Evolutionary conservation across 768 basidiomycete genomes (phyloP).

Genomic region (Kwoniella heveanensis): DNA sequence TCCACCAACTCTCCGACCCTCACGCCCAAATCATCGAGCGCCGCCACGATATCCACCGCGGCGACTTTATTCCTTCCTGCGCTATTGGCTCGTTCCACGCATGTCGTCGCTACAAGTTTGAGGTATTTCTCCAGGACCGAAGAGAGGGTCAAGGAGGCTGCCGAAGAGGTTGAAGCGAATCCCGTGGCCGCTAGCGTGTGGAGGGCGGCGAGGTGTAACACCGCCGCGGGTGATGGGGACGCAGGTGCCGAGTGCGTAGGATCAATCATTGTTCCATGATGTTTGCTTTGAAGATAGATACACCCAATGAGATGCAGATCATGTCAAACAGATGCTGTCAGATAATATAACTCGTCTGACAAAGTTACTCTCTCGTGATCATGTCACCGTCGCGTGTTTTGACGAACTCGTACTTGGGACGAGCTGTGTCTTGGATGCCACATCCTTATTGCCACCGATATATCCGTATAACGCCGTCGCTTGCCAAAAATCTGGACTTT

Average conservation of each 20-base stretch:
- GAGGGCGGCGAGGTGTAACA: conserved; percentile 45
- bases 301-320: no score
- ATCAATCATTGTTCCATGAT: background rate
- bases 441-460: background rate
- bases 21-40: conserved; percentile 37
- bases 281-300: background rate
- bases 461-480: background rate
- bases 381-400: no score
- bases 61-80: conserved; percentile 43
- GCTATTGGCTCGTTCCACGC: conserved; percentile 33
- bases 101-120: conserved; percentile 33
- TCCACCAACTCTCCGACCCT: conserved; percentile 32
- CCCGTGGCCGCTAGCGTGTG: conserved; percentile 41
- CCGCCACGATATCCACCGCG: conserved; percentile 39
- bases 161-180: conserved; percentile 45
- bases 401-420: no score
- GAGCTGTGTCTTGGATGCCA: no score
- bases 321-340: no score
- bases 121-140: conserved; percentile 34
- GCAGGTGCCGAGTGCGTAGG: background rate
- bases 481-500: background rate
- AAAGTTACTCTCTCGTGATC: no score
- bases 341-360: no score
- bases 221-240: conserved; percentile 34
- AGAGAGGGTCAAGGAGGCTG: conserved; percentile 43